A percentile compares a stretch with the other conserved stretches of the same genome.
These are phyloP conservation scores for Arctostaphylos glauca DNA, from an alignment of 148 eudicot species.

Conservation along the genomic window DNA sequence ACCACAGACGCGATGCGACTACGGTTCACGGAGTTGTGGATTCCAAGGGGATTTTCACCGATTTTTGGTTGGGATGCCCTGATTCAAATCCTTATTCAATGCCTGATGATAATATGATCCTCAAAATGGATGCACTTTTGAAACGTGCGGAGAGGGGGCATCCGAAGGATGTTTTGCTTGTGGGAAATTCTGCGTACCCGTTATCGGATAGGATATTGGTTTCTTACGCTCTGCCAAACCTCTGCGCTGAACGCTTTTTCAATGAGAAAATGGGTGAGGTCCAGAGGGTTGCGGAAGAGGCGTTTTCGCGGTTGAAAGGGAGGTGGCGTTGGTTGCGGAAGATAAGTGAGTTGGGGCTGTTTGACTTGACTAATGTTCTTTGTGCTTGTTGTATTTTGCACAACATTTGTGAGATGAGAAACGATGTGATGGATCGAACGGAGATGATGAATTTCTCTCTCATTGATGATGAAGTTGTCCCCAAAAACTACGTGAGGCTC, in stretches of 20 bases:
- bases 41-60: conserved; percentile 50
- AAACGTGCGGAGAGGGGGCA: conserved; percentile 45
- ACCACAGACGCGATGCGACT: conserved; percentile 57
- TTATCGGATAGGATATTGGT: conserved; percentile 64
- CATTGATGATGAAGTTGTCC: conserved; percentile 54
- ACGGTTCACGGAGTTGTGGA: conserved; percentile 77
- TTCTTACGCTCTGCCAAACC: conserved; percentile 54
- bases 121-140: conserved; percentile 50
- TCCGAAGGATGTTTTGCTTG: conserved; percentile 41
- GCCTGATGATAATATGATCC: conserved; percentile 54
- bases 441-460: conserved; percentile 39
- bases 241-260: conserved; percentile 65
- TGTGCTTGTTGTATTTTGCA: conserved; percentile 76
- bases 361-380: conserved; percentile 61
- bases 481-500: conserved; percentile 36
- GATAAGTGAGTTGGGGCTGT: conserved; percentile 67
- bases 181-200: conserved; percentile 50
- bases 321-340: conserved; percentile 77
- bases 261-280: conserved; percentile 57
- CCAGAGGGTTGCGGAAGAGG: conserved; percentile 43
- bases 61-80: conserved; percentile 74
- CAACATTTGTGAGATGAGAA: conserved; percentile 62
- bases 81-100: too few relatives aligned
- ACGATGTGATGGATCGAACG: conserved; percentile 32
- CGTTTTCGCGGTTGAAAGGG: conserved; percentile 53